Evolutionary conservation across 768 basidiomycete species (phyloP), one percentile per base, ranked within the genome.

Genomic region (Termitomyces sp.): DNA sequence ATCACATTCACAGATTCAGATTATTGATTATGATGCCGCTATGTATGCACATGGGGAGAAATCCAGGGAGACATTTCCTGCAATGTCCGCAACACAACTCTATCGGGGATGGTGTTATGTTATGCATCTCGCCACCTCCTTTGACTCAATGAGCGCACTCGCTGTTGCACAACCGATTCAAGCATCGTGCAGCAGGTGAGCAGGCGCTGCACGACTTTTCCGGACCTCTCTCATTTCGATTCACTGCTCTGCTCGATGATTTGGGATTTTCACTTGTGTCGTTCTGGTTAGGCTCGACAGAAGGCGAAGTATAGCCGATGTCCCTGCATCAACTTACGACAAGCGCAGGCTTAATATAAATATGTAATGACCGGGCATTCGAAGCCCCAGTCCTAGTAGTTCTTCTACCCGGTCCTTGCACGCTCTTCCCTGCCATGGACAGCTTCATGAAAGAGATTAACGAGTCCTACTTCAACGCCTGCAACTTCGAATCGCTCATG

Each of bases 401-500:
- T 4, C 33, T 51, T 22, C 24, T 38, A 38, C 22, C 18, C 16
- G 24, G 24, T 8, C 33, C 33, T 7, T 20, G 8, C 24, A 35
- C 10, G 18, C 14, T 52, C 26, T 18, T 24, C 7, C 33, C 0
- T 7, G 30, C 6, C 32, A 60, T 61, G 60, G 40, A 35, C 6
- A 14, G 48, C 13, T 56, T 56, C 20, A 54, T 51, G 30, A 56
- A 58, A 33, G 58, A 63, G 40, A 63, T 63, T 5, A 63, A 63
- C 26, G 54, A 62, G n/a, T 53, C 61, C 9, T 62, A 62, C 22
- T 63, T 63, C 57, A 56, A 63, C 53, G 62, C 56, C 49, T 63
- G 57, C 24, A 63, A 63, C 46, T 61, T 63, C 28, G 62, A 61
- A 53, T 61, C 59, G n/a, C 52, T 63, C 33, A 63, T 63, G 62